These are phyloP conservation scores for Nemania sp. DNA, from an alignment of 2,329 filamentous ascomycete species.

Conservation along the genomic window DNA sequence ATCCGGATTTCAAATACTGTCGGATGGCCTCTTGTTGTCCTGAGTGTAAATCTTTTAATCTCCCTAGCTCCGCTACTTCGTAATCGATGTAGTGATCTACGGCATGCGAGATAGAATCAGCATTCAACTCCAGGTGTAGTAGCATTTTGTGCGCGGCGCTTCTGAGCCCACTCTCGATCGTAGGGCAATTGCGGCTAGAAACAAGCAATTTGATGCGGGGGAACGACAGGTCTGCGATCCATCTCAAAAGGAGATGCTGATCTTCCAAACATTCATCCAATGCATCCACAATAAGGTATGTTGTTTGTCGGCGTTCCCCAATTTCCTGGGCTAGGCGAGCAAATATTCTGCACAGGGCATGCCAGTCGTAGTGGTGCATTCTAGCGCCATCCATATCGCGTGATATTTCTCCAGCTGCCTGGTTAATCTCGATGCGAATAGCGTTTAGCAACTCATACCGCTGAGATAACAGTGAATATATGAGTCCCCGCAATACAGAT, in stretches of 20 bases:
- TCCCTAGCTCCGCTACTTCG: conserved; percentile 46
- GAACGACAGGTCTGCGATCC: conserved; percentile 39
- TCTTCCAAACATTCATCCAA: conserved; percentile 59
- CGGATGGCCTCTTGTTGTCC: background rate
- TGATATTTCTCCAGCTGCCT: conserved; percentile 50
- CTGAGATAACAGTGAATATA: conserved; percentile 53
- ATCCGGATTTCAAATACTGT: conserved; percentile 42
- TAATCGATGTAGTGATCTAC: conserved; percentile 54
- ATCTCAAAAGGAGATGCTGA: conserved; percentile 6
- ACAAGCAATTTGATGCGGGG: conserved; percentile 56
- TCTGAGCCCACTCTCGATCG: conserved; percentile 52
- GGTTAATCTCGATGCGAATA: conserved; percentile 26
- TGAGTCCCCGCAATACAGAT: conserved; percentile 50
- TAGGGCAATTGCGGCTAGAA: conserved; percentile 56
- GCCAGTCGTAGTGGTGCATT: no score
- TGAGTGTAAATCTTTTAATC: background rate
- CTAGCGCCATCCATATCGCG: conserved; percentile 54
- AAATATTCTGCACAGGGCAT: conserved; percentile 53
- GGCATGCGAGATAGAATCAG: conserved; percentile 51
- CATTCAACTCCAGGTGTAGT: conserved; percentile 56
- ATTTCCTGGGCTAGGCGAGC: conserved; percentile 51
- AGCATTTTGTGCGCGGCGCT: conserved; percentile 30
- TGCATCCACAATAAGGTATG: conserved; percentile 59
- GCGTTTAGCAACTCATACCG: conserved; percentile 51
- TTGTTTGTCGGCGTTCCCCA: conserved; percentile 48